Evolutionary conservation across 345 rosid genomes (phyloP).

Genomic region (Lumnitzera racemosa): DNA sequence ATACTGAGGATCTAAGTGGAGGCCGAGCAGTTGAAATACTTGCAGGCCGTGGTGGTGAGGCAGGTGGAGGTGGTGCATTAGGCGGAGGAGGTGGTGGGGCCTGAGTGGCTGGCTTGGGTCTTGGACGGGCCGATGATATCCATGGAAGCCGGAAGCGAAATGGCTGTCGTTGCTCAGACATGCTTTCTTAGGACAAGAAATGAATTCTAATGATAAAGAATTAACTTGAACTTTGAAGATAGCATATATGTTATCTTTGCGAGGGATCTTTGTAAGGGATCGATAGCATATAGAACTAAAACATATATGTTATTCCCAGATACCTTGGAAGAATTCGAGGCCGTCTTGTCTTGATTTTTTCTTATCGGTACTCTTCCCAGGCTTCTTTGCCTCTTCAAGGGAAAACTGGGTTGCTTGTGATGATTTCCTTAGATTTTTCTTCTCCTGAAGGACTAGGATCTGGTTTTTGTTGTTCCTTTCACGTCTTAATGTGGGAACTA

Average conservation of each 20-base stretch:
- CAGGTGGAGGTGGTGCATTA: neutral
- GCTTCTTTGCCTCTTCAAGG: constrained; percentile 20
- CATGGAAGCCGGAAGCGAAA: constrained; percentile 60
- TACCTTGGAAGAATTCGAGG: constrained; percentile 28
- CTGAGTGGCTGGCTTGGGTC: constrained; percentile 20
- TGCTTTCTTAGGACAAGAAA: neutral
- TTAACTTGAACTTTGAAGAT: neutral
- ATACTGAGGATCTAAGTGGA: constrained; percentile 13
- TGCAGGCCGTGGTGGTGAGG: neutral
- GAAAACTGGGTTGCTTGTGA: constrained; percentile 3
- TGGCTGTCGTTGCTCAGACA: constrained; percentile 36
- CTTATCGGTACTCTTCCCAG: constrained; percentile 14
- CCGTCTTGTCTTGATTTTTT: neutral
- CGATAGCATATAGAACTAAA: neutral
- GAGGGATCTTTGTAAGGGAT: neutral
- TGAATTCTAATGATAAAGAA: neutral
- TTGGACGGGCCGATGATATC: constrained; percentile 21
- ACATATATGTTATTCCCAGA: constrained; percentile 17
- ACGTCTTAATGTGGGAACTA: neutral
- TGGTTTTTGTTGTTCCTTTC: neutral
- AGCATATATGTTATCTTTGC: neutral
- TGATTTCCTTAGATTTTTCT: constrained; percentile 21
- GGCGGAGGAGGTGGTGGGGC: constrained; percentile 5
- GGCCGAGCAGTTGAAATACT: constrained; percentile 7
- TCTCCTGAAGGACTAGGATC: constrained; percentile 34